Conservation (phyloP, 2,329 filamentous ascomycete genomes). For the Sporothrix pallida region DNA sequence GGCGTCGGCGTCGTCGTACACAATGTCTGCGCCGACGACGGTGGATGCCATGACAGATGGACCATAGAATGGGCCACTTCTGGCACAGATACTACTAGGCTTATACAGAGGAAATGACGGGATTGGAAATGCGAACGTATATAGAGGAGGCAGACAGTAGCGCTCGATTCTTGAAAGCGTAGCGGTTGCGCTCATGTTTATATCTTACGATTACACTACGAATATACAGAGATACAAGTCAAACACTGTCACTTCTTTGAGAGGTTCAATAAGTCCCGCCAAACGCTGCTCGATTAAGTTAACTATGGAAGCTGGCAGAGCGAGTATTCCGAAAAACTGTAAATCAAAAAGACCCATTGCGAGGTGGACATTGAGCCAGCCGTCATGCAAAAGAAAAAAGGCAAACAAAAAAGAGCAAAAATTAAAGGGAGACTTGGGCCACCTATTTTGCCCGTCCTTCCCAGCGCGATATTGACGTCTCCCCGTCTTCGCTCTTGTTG, state of each 20-base stretch:
- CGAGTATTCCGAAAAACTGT: conserved; percentile 28
- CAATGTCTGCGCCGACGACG: conserved; percentile 1
- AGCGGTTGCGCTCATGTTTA: not conserved
- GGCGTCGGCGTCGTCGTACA: conserved; percentile 19
- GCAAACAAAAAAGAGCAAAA: conserved; percentile 7
- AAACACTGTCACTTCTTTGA: no score
- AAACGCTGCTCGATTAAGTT: conserved; percentile 39
- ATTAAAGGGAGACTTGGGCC: conserved; percentile 23
- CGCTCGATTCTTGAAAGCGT: not conserved
- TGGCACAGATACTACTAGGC: not conserved
- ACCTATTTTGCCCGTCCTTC: not conserved
- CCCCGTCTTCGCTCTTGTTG: conserved; percentile 1
- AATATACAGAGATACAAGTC: not conserved
- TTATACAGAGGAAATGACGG: not conserved
- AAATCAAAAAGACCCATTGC: conserved; percentile 10
- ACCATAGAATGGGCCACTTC: not conserved
- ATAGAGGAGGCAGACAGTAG: conserved; percentile 1
- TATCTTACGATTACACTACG: not conserved
- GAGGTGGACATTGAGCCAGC: conserved; percentile 28
- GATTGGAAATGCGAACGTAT: not conserved
- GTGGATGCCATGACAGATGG: conserved; percentile 26
- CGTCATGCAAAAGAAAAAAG: conserved; percentile 21
- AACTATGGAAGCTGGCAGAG: conserved; percentile 37
- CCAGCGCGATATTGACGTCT: conserved; percentile 8
- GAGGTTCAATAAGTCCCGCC: conserved; percentile 16